Conservation (phyloP, 208 protist species). For the Leptomonas pyrrhocoris region DNA sequence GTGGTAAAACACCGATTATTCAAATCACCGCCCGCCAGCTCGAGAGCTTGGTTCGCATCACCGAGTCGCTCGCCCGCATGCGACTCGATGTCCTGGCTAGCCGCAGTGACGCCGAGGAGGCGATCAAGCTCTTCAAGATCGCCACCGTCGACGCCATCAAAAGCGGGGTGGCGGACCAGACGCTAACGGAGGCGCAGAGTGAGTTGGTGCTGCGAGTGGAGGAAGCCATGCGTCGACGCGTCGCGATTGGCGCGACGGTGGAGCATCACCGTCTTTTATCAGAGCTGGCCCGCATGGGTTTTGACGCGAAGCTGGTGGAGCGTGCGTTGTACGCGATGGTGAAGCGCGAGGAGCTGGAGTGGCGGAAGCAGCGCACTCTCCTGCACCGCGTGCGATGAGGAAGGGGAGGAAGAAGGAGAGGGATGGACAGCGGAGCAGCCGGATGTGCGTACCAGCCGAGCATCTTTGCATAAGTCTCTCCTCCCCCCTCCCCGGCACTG, state of each 20-base stretch:
- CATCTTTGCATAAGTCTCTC: background rate
- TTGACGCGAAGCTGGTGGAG: constrained; percentile 85
- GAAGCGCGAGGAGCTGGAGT: constrained; percentile 86
- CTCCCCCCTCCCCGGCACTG: background rate
- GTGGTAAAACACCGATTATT: constrained; percentile 72
- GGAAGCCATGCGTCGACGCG: constrained; percentile 80
- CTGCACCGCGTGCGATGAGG: constrained; percentile 72
- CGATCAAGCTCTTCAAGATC: constrained; percentile 95
- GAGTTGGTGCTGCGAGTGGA: constrained; percentile 85
- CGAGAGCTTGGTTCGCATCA: constrained; percentile 96
- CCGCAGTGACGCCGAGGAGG: constrained; percentile 93
- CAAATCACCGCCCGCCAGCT: constrained; percentile 97
- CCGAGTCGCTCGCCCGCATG: constrained; percentile 98
- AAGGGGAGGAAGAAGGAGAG: background rate
- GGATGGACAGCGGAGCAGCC: too few species aligned
- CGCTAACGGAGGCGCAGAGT: constrained; percentile 83
- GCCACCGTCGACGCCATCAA: constrained; percentile 95
- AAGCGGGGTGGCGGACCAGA: constrained; percentile 76
- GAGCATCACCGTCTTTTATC: constrained; percentile 80
- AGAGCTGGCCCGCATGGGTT: constrained; percentile 84
- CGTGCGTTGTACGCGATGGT: constrained; percentile 90
- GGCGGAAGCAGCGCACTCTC: constrained; percentile 88
- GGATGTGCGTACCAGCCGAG: too few species aligned
- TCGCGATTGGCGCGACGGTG: constrained; percentile 85
- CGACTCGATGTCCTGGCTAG: constrained; percentile 87